Conservation (phyloP, 768 basidiomycete species). For the Tylopilus plumbeoviolaceoides region DNA sequence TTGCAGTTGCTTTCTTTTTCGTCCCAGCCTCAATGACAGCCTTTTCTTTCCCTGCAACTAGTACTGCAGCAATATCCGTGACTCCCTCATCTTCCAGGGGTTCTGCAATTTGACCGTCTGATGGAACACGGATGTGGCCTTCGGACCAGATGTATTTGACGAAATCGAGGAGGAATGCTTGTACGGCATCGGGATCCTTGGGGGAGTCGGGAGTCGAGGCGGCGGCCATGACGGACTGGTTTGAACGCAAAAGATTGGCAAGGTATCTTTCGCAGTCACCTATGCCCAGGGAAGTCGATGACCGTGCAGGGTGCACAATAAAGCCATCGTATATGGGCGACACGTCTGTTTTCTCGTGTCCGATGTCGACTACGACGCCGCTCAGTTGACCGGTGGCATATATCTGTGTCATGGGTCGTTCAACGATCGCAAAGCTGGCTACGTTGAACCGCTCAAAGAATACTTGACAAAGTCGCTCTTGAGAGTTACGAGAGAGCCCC, state of each 20-base stretch:
- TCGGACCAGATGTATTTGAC: constrained; percentile 59
- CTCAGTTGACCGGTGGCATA: constrained; percentile 70
- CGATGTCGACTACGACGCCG: constrained; percentile 82
- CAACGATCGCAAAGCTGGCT: constrained; percentile 74
- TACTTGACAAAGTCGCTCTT: constrained; percentile 74
- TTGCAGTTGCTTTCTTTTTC: constrained; percentile 70
- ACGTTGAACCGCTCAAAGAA: constrained; percentile 94
- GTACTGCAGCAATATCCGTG: constrained; percentile 85
- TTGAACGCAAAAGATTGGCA: constrained; percentile 65
- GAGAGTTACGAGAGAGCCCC: constrained; percentile 58
- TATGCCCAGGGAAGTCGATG: constrained; percentile 61
- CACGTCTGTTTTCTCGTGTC: constrained; percentile 70
- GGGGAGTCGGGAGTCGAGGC: constrained; percentile 52
- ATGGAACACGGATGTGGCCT: constrained; percentile 67
- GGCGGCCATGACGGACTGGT: constrained; percentile 57
- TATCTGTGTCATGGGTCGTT: constrained; percentile 80
- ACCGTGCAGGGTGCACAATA: constrained; percentile 49
- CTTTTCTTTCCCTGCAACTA: constrained; percentile 88
- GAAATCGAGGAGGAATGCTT: constrained; percentile 56
- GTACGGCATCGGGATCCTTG: constrained; percentile 43
- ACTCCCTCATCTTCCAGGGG: constrained; percentile 75
- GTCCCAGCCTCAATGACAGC: constrained; percentile 83
- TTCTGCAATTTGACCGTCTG: constrained; percentile 64
- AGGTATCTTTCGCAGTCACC: constrained; percentile 73
- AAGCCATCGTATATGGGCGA: constrained; percentile 74